Evolutionary conservation across 306 rosid species (phyloP).

Genomic region (Cicer arietinum): DNA sequence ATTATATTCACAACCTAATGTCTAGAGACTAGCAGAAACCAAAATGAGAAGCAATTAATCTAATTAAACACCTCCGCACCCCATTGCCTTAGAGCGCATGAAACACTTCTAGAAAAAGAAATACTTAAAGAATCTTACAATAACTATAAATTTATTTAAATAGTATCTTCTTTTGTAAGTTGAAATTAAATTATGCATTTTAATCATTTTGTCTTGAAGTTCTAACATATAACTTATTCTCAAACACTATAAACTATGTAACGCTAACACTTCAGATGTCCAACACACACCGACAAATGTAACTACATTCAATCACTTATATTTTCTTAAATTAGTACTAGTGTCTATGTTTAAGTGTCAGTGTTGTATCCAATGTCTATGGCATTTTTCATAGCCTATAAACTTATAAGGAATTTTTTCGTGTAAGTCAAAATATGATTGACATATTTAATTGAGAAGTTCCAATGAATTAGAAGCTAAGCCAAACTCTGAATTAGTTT

Average conservation of each 20-base stretch:
- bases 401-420: neutral
- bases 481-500: neutral
- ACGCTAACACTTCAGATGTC: neutral
- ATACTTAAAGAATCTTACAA: neutral
- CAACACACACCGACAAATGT: too few species aligned
- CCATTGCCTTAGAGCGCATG: too few species aligned
- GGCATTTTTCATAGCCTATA: neutral
- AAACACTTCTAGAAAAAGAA: too few species aligned
- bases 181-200: neutral
- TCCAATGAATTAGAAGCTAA: neutral
- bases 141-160: neutral
- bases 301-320: too few species aligned
- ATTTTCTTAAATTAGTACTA: too few species aligned
- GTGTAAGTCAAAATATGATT: neutral
- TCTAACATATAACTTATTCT: neutral
- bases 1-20: conserved; percentile 3
- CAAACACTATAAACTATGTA: neutral
- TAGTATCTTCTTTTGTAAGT: neutral
- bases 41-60: too few species aligned
- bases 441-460: neutral
- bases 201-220: neutral
- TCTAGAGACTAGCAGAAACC: neutral
- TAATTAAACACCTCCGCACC: too few species aligned
- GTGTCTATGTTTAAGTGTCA: too few species aligned
- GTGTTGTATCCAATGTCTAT: too few species aligned